Conservation (phyloP, 31 red algal species). For the Odonthalia washingtoniensis region DNA sequence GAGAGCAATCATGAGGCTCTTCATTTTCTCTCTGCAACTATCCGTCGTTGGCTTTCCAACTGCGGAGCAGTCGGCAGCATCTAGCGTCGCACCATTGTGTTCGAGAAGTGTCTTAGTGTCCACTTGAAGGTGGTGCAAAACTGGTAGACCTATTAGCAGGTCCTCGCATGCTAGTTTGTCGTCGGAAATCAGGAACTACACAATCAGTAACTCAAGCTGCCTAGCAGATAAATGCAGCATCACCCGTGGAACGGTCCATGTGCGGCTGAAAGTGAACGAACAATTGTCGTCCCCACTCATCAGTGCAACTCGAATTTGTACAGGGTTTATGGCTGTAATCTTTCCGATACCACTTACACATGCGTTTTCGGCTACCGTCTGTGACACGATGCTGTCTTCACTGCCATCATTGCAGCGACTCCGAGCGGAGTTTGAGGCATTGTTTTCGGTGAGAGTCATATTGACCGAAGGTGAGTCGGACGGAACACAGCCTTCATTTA, state of each 20-base stretch:
- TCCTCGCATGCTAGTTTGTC: constrained; percentile 1
- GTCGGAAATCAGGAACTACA: neutral
- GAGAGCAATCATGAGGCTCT: neutral
- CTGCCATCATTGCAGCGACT: neutral
- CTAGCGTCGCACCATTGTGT: neutral
- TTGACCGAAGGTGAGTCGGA: too few species aligned
- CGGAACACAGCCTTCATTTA: too few species aligned
- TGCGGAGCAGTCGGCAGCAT: constrained; percentile 5
- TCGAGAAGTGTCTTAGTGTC: constrained; percentile 15
- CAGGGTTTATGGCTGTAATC: neutral
- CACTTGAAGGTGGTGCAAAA: constrained; percentile 18
- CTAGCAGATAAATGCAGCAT: neutral
- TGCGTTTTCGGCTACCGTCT: neutral
- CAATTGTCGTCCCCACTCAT: neutral
- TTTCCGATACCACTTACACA: neutral
- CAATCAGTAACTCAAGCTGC: neutral
- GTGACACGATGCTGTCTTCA: neutral
- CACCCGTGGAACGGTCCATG: neutral
- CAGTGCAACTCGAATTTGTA: constrained; percentile 1
- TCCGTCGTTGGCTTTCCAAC: neutral
- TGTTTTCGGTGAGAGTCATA: neutral
- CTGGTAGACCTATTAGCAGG: constrained; percentile 7
- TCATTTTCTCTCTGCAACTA: neutral
- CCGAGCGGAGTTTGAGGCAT: neutral
- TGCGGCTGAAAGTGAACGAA: neutral